phyloP scores from a whole-genome alignment of 345 rosid species.

The Melaleuca alternifolia region DNA sequence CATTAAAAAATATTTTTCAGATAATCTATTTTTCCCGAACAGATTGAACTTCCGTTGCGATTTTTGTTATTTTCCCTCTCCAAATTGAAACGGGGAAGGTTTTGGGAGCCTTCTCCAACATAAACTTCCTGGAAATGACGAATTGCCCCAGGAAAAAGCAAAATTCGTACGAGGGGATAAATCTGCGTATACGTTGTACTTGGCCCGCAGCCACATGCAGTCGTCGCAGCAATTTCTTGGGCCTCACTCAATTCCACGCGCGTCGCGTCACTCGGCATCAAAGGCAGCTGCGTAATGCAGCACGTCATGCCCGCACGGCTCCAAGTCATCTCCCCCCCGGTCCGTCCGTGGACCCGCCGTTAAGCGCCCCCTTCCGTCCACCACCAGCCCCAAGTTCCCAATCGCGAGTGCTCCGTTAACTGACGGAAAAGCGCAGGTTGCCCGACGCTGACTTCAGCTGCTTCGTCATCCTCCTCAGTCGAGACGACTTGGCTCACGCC shows the following conservation, averaged over 20 bases:
- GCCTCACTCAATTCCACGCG: neutral
- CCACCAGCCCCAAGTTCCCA: neutral
- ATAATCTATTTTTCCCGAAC: neutral
- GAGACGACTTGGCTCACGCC: neutral
- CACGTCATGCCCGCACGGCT: neutral
- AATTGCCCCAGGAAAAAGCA: neutral
- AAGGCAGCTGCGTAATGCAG: neutral
- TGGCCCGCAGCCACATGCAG: neutral
- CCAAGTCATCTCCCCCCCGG: too few relatives aligned
- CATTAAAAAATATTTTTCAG: neutral
- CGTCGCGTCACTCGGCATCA: neutral
- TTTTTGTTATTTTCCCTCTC: too few relatives aligned
- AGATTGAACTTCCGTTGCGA: neutral
- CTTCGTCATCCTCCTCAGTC: neutral
- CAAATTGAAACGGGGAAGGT: too few relatives aligned
- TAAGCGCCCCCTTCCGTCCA: neutral
- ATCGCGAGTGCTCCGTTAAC: neutral
- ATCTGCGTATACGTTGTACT: neutral
- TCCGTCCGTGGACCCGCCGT: neutral
- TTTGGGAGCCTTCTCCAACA: neutral
- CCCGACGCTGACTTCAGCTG: neutral
- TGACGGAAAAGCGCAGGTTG: neutral
- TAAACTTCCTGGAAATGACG: neutral
- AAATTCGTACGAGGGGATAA: neutral
- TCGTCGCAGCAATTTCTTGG: neutral